These are phyloP conservation scores for Rhodofomes roseus DNA, from an alignment of 1,284 basidiomycete genomes.

Conservation along the genomic window DNA sequence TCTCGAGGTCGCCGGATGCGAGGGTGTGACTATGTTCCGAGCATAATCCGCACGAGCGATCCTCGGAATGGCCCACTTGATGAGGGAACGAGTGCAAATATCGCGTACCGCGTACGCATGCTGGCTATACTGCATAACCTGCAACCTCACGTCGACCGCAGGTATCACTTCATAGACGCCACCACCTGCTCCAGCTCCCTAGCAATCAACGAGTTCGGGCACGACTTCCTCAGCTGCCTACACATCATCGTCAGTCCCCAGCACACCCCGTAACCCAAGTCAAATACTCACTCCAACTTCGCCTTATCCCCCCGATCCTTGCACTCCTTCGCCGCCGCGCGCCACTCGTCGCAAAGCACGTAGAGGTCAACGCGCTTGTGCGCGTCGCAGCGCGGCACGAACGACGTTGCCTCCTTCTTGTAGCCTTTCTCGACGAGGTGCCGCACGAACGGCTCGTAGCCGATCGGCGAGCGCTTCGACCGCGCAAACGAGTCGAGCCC, in stretches of 20 bases:
- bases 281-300: constrained; percentile 69
- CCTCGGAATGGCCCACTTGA: too few species aligned
- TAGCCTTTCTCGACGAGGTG: constrained; percentile 74
- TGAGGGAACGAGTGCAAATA: too few species aligned
- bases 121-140: too few species aligned
- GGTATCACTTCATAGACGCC: constrained; percentile 59
- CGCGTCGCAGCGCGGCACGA: constrained; percentile 80
- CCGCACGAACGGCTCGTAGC: constrained; percentile 90
- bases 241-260: background rate
- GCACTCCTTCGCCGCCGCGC: constrained; percentile 81
- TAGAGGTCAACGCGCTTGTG: constrained; percentile 84
- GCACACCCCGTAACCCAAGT: constrained; percentile 6
- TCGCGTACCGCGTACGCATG: too few species aligned
- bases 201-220: constrained; percentile 75
- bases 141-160: too few species aligned
- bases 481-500: constrained; percentile 81
- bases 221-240: constrained; percentile 66
- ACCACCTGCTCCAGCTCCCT: constrained; percentile 75
- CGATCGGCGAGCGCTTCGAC: constrained; percentile 89
- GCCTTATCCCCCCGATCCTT: constrained; percentile 82
- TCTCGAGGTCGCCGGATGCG: too few species aligned
- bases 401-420: constrained; percentile 68
- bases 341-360: constrained; percentile 86
- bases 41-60: too few species aligned
- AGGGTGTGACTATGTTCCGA: too few species aligned